Percentiles rank a stretch among this genome's conserved stretches.
Conservation (phyloP, 345 rosid genomes). For the Leavenworthia alabamica region DNA sequence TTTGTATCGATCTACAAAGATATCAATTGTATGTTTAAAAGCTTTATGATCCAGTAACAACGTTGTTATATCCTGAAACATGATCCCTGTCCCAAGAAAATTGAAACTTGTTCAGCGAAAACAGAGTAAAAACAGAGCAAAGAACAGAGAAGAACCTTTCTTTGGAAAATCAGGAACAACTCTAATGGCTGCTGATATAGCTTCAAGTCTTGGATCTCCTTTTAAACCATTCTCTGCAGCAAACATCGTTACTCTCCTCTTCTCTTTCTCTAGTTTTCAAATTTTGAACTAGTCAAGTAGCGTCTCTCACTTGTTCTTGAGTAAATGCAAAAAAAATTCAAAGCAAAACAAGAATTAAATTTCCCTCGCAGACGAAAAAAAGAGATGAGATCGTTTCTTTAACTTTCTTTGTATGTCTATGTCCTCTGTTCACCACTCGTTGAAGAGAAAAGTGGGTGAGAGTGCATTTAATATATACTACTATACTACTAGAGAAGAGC, state of each 20-base stretch:
- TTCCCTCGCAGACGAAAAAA: slow-evolving; percentile 30
- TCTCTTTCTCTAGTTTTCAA: background rate
- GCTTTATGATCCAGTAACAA: slow-evolving; percentile 68
- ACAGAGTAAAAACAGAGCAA: background rate
- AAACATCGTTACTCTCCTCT: slow-evolving; percentile 24
- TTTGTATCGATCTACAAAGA: slow-evolving; percentile 72
- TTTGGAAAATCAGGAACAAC: slow-evolving; percentile 35
- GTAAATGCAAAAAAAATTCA: slow-evolving; percentile 16
- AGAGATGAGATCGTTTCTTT: background rate
- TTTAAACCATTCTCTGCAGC: slow-evolving; percentile 35
- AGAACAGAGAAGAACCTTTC: slow-evolving; percentile 20
- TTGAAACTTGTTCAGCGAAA: background rate
- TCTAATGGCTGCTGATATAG: slow-evolving; percentile 32
- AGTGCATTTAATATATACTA: slow-evolving; percentile 10
- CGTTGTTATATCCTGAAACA: slow-evolving; percentile 85
- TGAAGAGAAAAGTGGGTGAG: slow-evolving; percentile 26
- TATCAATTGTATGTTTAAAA: slow-evolving; percentile 66
- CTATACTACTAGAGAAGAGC: background rate
- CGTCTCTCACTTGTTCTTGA: slow-evolving; percentile 10
- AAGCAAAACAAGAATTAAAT: slow-evolving; percentile 10
- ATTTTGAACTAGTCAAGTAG: slow-evolving; percentile 11
- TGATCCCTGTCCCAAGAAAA: slow-evolving; percentile 42
- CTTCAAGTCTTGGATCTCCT: slow-evolving; percentile 36
- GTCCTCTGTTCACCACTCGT: slow-evolving; percentile 30
- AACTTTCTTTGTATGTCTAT: slow-evolving; percentile 14